Base-by-base conservation (phyloP, 345 rosid species). In the Eucalyptus sp. region DNA sequence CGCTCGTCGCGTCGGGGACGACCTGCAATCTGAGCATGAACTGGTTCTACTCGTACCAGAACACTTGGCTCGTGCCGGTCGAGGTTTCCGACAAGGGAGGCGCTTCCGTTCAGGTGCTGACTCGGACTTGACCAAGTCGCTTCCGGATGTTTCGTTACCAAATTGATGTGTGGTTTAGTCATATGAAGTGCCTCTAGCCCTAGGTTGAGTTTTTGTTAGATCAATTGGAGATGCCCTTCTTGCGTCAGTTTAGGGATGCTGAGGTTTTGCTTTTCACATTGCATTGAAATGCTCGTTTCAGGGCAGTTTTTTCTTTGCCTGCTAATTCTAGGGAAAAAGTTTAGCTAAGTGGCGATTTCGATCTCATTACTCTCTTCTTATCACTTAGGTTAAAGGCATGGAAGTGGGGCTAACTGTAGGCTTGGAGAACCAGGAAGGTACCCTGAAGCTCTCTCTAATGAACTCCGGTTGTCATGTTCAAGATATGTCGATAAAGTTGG, bases 381-480 rank as follows among this genome's bases (percentile, higher is more conserved):
- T 94, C 89, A 92, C 89, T 91, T 94, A 98, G 99, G 99, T 98
- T 93, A 94, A 96, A 93, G 99, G 99, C 94, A 96, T 98, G 99
- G 96, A 98, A 91, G 94, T 98, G 54, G 99, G 99, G 80, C 93
- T 98, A 58, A 96, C 99, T 5, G 83, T 98, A 87, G 95, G 95
- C 89, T 94, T 98, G 96, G 93, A 93, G 92, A 98, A 92, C 90
- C 91, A 91, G 43, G 91, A 93, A 79, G 99, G 99, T 90, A 95
- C 96, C 68, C 91, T 98, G 88, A 95, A 94, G 91, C 93, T 96
- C 33, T 95, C 97, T 85, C 94, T 96, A 48, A 84, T 91, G 88
- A 96, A 97, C 86, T 93, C 95, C 56, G 99, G 99, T 86, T 97
- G 99, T 91, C 94, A 95, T 89, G 97, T 97, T 68, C 93, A 89